A percentile compares a stretch with the other conserved stretches of the same genome.
phyloP scores from a whole-genome alignment of 306 rosid species.

The Gastrolobium bilobum region DNA sequence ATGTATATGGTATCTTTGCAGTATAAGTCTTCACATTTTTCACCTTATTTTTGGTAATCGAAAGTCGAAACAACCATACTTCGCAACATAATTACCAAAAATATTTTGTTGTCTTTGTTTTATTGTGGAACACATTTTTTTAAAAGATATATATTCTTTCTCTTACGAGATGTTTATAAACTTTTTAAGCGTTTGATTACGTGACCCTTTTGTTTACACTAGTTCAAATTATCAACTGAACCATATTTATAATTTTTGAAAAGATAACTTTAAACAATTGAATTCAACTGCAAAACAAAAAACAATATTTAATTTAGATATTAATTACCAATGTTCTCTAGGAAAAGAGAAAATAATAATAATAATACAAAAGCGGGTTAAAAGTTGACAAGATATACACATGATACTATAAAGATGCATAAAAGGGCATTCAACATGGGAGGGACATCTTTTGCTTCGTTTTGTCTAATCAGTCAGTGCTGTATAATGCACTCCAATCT shows the following conservation, averaged over 20 bases:
- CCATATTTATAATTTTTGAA: neutral
- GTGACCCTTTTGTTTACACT: too few species aligned
- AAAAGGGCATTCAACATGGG: neutral
- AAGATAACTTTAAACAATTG: neutral
- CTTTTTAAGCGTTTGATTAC: too few species aligned
- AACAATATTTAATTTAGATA: neutral
- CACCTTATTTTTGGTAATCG: too few species aligned
- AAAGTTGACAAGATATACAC: slow-evolving; percentile 33
- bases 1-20: too few species aligned
- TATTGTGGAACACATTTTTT: too few species aligned
- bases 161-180: too few species aligned
- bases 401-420: slow-evolving; percentile 37
- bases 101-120: too few species aligned
- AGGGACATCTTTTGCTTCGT: slow-evolving; percentile 13
- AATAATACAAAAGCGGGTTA: neutral
- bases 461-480: slow-evolving; percentile 46
- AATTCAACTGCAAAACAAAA: neutral
- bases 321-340: neutral
- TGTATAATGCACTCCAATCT: slow-evolving; percentile 64
- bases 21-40: too few species aligned
- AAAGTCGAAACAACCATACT: too few species aligned
- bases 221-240: too few species aligned
- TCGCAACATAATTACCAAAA: too few species aligned
- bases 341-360: neutral
- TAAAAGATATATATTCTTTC: too few species aligned